Base-by-base conservation (phyloP, 257 asterid species). In the Marsdenia floribunda region DNA sequence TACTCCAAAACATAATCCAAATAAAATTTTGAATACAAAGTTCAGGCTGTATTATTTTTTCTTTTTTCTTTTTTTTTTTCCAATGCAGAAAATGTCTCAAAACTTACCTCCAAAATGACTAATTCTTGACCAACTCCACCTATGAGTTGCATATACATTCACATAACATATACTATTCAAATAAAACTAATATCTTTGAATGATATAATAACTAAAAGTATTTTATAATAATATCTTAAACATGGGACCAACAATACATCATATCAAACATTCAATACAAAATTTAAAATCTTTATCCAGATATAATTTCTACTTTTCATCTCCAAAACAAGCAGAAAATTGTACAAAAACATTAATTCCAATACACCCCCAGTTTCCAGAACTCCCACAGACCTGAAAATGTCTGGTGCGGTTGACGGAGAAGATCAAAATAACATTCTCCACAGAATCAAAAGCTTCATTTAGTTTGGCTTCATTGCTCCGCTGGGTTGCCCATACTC, bases 401-500 rank as follows among this genome's bases (percentile, higher is more conserved):
- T 92, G 93, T 79, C 96, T 81, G 74, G 97, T 92, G 90, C 96
- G 89, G 87, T 94, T 94, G 74, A 94, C 85, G 49, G 99, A 92
- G 87, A 92, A 94, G 75, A 94, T 84, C 84, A 94, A 89, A 81
- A 94, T 90, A 85, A 94, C 95, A 84, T 94, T 90, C 55, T 90
- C 97, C 85, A 89, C 93, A 76, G 97, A 86, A 76, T 94, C 99
- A 82, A 94, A 92, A 82, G 99, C 97, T 82, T 92, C 99, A 79
- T 89, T 94, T 70, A 92, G 97, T 87, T 94, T 94, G 78, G 97
- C 95, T 76, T 94, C 99, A 80, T 94, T 94, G 93, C 97, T 92
- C 82, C 97, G 76, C 80, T 94, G 99, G 77, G 99, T 94, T 77
- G 99, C 99, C 99, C 99, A 92, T 69, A 92, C 95, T 81, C 99